Percentiles rank a stretch among this genome's conserved stretches.
These are phyloP conservation scores for Penicillium griseofulvum DNA, from an alignment of 2,329 filamentous ascomycete genomes.

Conservation along the genomic window DNA sequence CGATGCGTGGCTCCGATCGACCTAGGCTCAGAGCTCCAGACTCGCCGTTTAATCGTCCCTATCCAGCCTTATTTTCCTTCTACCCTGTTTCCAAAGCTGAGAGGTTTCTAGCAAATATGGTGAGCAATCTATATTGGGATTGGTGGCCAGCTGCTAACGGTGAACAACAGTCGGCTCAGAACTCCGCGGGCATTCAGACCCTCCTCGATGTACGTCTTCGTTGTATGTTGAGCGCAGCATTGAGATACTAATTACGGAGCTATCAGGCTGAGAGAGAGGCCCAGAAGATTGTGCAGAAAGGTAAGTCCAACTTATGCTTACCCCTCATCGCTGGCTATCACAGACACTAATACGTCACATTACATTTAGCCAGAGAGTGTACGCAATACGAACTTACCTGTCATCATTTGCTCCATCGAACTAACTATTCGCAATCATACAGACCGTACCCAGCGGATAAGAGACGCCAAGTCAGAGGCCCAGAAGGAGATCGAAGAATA, in stretches of 20 bases:
- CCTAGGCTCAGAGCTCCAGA: constrained; percentile 27
- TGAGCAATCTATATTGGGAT: constrained; percentile 14
- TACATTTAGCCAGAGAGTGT: constrained; percentile 78
- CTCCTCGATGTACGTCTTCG: constrained; percentile 80
- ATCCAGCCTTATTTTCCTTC: constrained; percentile 9
- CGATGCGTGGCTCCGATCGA: constrained; percentile 33
- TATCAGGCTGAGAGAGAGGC: constrained; percentile 90
- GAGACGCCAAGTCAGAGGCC: constrained; percentile 91
- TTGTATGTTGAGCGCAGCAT: neutral
- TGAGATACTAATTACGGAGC: constrained; percentile 12
- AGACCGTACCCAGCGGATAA: constrained; percentile 96
- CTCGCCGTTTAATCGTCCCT: constrained; percentile 20
- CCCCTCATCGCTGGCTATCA: neutral
- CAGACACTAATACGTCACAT: constrained; percentile 26
- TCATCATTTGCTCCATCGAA: constrained; percentile 6
- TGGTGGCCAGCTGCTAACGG: constrained; percentile 5
- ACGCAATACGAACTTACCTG: constrained; percentile 30
- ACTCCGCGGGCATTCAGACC: constrained; percentile 97
- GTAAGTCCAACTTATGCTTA: constrained; percentile 49
- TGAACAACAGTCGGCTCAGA: constrained; percentile 79
- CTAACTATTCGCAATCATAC: constrained; percentile 14
- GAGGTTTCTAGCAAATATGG: constrained; percentile 26
- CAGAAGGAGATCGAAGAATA: constrained; percentile 98
- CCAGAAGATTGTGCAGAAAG: constrained; percentile 98
- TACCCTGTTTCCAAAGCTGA: constrained; percentile 11